Evolutionary conservation across 148 eudicot species (phyloP), one percentile per base, ranked within the genome.

Genomic region (Vaccinium myrtillus): DNA sequence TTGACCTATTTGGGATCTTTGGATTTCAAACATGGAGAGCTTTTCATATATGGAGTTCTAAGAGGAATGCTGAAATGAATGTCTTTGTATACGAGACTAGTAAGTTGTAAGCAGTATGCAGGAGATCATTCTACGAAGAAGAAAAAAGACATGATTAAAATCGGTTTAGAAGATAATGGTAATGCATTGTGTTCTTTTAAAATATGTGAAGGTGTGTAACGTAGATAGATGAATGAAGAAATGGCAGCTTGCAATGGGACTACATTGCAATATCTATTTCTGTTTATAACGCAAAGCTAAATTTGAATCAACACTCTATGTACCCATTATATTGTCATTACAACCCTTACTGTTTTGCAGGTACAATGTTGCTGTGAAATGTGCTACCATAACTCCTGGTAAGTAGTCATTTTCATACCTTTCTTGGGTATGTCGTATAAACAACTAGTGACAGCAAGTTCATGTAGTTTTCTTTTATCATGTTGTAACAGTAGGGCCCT

Each of bases 351-450:
- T 65, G 59, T 79, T 51, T 36, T 85, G 74, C 88, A 93, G 96
- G 93, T 92, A 93, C 86, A 92, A 93, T 89, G 96, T 93, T 86
- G 96, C 96, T 80, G 89, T 93, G 65, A 93, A 93, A 84, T 93
- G 96, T 88, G 96, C 96, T 83, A 93, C 96, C 2, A 93, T 93
- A 65, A 93, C 96, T 82, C 94, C 96, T 77, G 96, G 96, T 93
- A 58, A 87, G 90, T 89, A 15, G 36, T 63, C 79, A 54, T 43
- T 74, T 74, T 30, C 69, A 6, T 27, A 30, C 39, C 39, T 56
- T 75, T 79, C 13, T 8, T 18, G 77, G 69, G 8, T 70, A 12
- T 10, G 3, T 30, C 21, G 18, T 36, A 51, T 75, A 5, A n/a
- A 16, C 8, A 76, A n/a, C 23, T 76, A 10, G 5, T 49, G 27